Percentiles rank a stretch among this genome's conserved stretches.
Evolutionary conservation across 1,284 basidiomycete genomes (phyloP).

Genomic region (Cryptococcus deneoformans): DNA sequence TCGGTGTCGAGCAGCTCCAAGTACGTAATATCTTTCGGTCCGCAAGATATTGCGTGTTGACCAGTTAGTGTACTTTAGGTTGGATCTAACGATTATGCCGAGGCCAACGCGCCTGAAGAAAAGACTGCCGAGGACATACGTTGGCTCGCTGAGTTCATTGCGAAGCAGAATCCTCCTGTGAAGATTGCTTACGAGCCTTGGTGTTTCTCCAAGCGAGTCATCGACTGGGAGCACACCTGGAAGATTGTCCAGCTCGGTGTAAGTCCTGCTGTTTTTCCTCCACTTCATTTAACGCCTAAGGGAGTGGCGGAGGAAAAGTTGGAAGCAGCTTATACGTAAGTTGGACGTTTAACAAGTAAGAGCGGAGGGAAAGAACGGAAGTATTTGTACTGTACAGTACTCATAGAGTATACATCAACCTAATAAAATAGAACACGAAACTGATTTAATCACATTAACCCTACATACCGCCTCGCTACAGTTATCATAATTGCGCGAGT

Average conservation of each 20-base stretch:
- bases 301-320: no score
- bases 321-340: no score
- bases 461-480: no score
- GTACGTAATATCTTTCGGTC: not conserved
- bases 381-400: no score
- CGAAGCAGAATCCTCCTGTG: not conserved
- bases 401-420: no score
- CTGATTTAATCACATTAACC: no score
- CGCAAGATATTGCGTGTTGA: not conserved
- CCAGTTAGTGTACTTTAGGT: slow-evolving; percentile 11
- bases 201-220: slow-evolving; percentile 17
- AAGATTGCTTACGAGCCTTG: slow-evolving; percentile 18
- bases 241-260: slow-evolving; percentile 17
- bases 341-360: no score
- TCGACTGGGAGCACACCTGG: slow-evolving; percentile 16
- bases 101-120: slow-evolving; percentile 9
- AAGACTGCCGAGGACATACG: slow-evolving; percentile 15
- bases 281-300: not conserved
- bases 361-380: no score
- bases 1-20: slow-evolving; percentile 13
- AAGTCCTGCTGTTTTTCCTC: not conserved
- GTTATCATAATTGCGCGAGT: no score
- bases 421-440: no score
- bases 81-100: slow-evolving; percentile 19
- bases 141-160: slow-evolving; percentile 17